Evolutionary conservation across 805 yeast genomes (phyloP), one percentile per base, ranked within the genome.

Genomic region (Saccharomycopsis fermentans): DNA sequence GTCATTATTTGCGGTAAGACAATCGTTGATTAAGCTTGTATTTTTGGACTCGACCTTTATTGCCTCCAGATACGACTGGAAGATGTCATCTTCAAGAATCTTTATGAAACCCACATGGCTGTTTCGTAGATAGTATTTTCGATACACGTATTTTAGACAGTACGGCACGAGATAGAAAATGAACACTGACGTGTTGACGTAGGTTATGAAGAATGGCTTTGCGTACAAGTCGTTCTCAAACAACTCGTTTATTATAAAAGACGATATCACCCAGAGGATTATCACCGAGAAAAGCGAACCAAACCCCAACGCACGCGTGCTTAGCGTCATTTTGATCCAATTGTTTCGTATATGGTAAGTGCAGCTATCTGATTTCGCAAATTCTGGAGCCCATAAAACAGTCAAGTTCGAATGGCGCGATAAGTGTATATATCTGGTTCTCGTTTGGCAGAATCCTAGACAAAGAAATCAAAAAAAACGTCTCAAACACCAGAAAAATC

Each of bases 121-220:
- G 14, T 11, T 43, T 29, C 50, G 21, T 43, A 21, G 9, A 19
- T 54, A 34, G 17, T 27, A 19, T 43, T 58, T 52, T 14, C 66
- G 67, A 36, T 59, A 40, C 50, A 66, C 26, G 1, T 70, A 58
- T 37, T 69, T 71, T 54, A 65, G 61, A 32, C 68, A 63, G 61
- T 81, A 79, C 1, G 94, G 92, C 50, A 86, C 68, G 55, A 94
- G 73, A 69, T 92, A 94, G 56, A 92, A 75, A 6, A 82, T 76
- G 69, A 94, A 94, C 3, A 94, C 81, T 1, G 90, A 84, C 0
- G 98, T 91, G 73, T 91, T 94, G 65, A 92, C 71, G 73, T 92
- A 94, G 2, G 99, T 94, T 64, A 94, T 87, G 62, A 91, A 80
- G 68, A 90, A 91, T 17, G 99, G 99, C 71, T 94, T 94, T 54